Evolutionary conservation across 2,329 filamentous ascomycete genomes (phyloP), one percentile per base, ranked within the genome.

Genomic region (Lachnellula arida): DNA sequence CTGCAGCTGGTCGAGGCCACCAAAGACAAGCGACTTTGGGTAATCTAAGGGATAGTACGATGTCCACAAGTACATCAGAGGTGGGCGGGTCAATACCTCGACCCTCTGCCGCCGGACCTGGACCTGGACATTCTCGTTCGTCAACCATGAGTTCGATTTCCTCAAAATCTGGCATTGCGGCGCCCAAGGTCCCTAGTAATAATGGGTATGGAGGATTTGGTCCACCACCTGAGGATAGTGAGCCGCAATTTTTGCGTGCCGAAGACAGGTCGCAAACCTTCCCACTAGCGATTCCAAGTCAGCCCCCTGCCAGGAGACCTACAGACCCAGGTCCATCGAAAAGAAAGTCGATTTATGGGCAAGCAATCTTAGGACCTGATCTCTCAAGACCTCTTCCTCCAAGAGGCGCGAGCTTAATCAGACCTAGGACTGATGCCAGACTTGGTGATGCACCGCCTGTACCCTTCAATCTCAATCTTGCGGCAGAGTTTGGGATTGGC

Each of bases 131-230:
- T 55, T 61, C 63, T 35, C 58, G 62, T 35, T 64, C 56, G 8
- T 63, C 60, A 6, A 63, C 60, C 8, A 59, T 55, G 51, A 64
- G 62, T 28, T 67, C 65, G 8, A 59, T 46, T 40, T 56, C 54
- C 14, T 65, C 62, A n/a, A 64, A 51, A 25, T 57, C 61, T 8
- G 53, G 55, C 34, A 54, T 57, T 25, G 11, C 49, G 19, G 52
- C 59, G 9, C 60, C 63, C 40, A 64, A 57, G 49, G 48, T 59
- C 4, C 65, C 65, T 12, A 73, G 74, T 51, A 78, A 77, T 58
- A 78, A 80, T 59, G 81, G 79, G 9, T 84, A 85, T 57, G 81
- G 79, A 46, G 81, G 81, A 5, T 82, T 85, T 63, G 80, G 79
- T 1, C 74, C 77, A 11, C 78, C 78, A 2, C 15, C 67, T 67